Percentiles rank a stretch among this genome's conserved stretches.
Conservation (phyloP, 148 eudicot genomes). For the Oxyria digyna region DNA sequence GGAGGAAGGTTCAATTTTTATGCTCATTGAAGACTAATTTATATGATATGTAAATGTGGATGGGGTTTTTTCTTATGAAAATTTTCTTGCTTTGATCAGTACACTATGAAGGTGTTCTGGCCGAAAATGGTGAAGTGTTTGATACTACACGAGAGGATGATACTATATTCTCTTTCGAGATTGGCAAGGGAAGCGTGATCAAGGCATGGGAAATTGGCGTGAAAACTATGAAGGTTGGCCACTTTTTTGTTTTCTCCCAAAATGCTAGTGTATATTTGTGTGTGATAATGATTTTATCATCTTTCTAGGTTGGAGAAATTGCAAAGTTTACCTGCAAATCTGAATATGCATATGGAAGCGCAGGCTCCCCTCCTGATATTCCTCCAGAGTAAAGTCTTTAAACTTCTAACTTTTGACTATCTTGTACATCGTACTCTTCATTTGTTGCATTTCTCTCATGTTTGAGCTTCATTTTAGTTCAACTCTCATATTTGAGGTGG, state of each 20-base stretch:
- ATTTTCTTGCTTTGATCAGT: constrained; percentile 27
- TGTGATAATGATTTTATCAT: not conserved
- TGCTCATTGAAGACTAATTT: not conserved
- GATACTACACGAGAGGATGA: constrained; percentile 94
- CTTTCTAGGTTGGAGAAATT: constrained; percentile 77
- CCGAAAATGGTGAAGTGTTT: constrained; percentile 88
- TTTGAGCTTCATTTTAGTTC: constrained; percentile 9
- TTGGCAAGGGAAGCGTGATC: constrained; percentile 80
- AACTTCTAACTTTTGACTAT: not conserved
- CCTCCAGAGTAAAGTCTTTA: constrained; percentile 63
- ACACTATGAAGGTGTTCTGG: constrained; percentile 83
- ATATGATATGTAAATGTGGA: not conserved
- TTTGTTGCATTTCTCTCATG: not conserved
- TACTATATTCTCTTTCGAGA: constrained; percentile 73
- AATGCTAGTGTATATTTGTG: not conserved
- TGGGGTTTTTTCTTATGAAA: not conserved
- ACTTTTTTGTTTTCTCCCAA: not conserved
- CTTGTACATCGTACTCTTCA: not conserved
- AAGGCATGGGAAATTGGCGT: constrained; percentile 93
- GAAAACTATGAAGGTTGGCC: constrained; percentile 82
- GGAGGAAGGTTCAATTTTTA: not conserved
- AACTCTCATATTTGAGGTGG: constrained; percentile 80
- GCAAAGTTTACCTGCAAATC: constrained; percentile 90
- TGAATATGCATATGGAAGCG: constrained; percentile 95
- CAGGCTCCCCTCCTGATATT: constrained; percentile 93